Base-by-base conservation (phyloP, 2,329 filamentous ascomycete genomes). In the Fusarium robinianum region DNA sequence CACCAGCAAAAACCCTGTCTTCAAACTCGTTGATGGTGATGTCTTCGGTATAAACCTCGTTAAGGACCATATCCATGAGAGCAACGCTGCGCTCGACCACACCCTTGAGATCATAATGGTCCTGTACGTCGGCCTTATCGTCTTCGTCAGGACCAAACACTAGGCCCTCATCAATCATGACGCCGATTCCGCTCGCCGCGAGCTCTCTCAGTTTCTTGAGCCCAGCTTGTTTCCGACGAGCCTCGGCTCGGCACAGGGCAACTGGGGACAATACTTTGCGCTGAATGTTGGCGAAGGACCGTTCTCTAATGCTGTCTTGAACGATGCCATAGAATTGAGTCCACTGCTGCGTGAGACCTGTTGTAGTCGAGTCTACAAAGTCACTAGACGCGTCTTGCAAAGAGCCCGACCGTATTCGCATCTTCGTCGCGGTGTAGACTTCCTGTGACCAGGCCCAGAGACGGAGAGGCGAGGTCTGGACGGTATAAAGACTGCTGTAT, bases 121-220 rank as follows among this genome's bases (percentile, higher is more conserved):
- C 73, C 40, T 74, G 70, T 66, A 71, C 71, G 38, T 75, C 73
- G 26, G 74, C 73, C 36, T 81, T 77, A 26, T 84, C 80, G 11
- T 84, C n/a, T n/a, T n/a, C 81, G 18, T 77, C 76, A 14, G 78
- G 72, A 29, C 79, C 79, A 57, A 88, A 83, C 35, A 82, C 83
- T 33, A 96, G 72, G 3, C 88, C 90, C 63, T 96, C 90, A 41
- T 92, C 89, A 57, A 96, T 84, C 17, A 99, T 73, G 5, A 96
- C 81, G 11, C 94, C 94, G 4, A 97, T 75, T 2, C 89, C 88
- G 60, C 88, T 91, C 2, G 92, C 89, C 41, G 89, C 90, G 67
- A 92, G 83, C 62, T 91, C 81, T 32, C 87, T 81, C 53, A 95
- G 74, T 58, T 81, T 82, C 61, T 80, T 85, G 35, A 97, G 75